Evolutionary conservation across 1,139 yeast genomes (phyloP), one percentile per base, ranked within the genome.

Genomic region (Suhomyces panamericanus): DNA sequence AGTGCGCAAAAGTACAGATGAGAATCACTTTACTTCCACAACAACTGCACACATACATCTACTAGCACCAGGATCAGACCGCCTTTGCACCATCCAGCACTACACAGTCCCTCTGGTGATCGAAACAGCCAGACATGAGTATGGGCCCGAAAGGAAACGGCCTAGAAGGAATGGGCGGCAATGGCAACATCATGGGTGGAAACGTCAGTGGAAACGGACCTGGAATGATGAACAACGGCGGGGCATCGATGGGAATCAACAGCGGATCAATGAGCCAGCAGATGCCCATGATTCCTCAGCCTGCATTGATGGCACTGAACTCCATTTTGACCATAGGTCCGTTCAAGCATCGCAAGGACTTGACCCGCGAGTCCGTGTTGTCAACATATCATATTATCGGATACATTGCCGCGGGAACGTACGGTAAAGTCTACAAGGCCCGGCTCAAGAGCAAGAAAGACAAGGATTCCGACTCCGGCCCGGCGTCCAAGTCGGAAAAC

Each of bases 401-500:
- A 0, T 93, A 93, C 64, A 95, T 93, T 49, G 99, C 99, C 0
- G 96, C 99, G 0, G 99, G 99, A 32, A 93, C 99, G 0, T 93
- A 93, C 64, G 99, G 99, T 45, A 83, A 95, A 53, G 99, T 93
- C 26, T 95, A 90, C 69, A 93, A 93, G 62, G 98, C 98, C 13
- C 79, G 77, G 51, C 69, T 77, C 26, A 73, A 72, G 54, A 57
- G 43, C 55, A 66, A 66, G 32, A 49, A 47, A 37, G 51, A 46
- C 28, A 41, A 32, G 12, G 43, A 41, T 3, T 22, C 17, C 32
- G 48, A 39, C 10, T 31, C 22, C 7, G 41, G 32, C n/a, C 42
- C 27, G 16, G 20, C 33, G 6, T 7, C 22, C 29, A 44, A 46
- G 32, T 33, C 32, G 10, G 37, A 35, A 6, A 33, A 32, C 14